Base-by-base conservation (phyloP, 2,329 filamentous ascomycete species). In the Pseudogymnoascus sp. region DNA sequence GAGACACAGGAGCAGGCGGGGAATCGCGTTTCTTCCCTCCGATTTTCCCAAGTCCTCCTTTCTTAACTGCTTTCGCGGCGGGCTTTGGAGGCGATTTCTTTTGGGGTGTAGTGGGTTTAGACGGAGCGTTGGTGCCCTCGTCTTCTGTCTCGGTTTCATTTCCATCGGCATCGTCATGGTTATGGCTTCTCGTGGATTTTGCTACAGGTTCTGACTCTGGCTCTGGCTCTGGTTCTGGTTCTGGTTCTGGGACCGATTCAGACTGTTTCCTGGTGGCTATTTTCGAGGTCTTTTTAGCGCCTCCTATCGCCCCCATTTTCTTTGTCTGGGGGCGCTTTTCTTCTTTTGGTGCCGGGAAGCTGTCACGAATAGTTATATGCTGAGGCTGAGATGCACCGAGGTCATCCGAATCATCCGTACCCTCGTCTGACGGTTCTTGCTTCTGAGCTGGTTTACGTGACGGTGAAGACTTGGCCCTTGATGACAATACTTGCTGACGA, bases 321-420 rank as follows among this genome's bases (percentile, higher is more conserved):
- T 64, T 65, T 38, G 60, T 54, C 9, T 34, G 57, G 34, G 50
- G 37, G 8, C 35, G 28, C 41, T n/a, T 11, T 14, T 54, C 11
- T 28, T 38, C 60, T 16, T 62, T 62, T 54, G 63, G 66, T 8
- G 67, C 67, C 14, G 66, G 65, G 11, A 69, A 66, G 57, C 66
- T 70, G 38, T 71, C 67, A 11, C 66, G 65, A 7, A 71, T 62
- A 47, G 64, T 67, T 6, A 68, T 67, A 1, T 32, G 58, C 62
- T 70, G 70, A 8, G 60, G 39, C 35, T 62, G 58, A 14, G 70
- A 69, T 6, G 41, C 67, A 57, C 70, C 66, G 12, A 72, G 64
- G 12, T 59, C 60, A 38, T 63, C 62, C 57, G 66, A 68, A 57
- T 70, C 67, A 14, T 69, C 67, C 4, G 66, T 68, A 11, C 62